Conservation (phyloP, 805 yeast species). For the Saturnispora gosingensis region DNA sequence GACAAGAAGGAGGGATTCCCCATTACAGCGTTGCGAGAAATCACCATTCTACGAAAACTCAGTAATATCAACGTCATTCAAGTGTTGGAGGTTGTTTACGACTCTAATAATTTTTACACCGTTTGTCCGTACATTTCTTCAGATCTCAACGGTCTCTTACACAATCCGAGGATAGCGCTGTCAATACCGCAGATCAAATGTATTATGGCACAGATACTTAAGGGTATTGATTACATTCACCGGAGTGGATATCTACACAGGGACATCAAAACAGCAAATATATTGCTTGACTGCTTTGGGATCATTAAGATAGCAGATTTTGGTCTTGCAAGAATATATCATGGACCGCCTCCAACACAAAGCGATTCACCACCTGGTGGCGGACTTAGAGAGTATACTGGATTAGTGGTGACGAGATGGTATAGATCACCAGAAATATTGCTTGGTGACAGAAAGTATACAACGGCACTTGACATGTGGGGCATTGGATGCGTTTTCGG, state of each 20-base stretch:
- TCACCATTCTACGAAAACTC: conserved; percentile 65
- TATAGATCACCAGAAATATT: conserved; percentile 92
- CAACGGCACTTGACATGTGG: conserved; percentile 97
- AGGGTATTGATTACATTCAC: conserved; percentile 80
- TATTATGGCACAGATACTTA: conserved; percentile 65
- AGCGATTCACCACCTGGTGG: conserved; percentile 38
- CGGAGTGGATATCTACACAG: conserved; percentile 56
- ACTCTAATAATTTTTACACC: conserved; percentile 54
- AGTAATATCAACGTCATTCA: conserved; percentile 65
- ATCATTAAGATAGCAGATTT: conserved; percentile 87
- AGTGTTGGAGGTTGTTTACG: conserved; percentile 69
- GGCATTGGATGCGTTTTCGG: conserved; percentile 95
- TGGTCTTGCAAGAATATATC: conserved; percentile 69
- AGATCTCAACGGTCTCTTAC: conserved; percentile 83
- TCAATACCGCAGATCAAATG: conserved; percentile 69
- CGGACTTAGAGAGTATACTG: conserved; percentile 44
- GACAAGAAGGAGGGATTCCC: conserved; percentile 80
- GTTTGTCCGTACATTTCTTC: conserved; percentile 89
- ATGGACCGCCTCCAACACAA: conserved; percentile 28
- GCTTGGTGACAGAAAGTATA: conserved; percentile 75
- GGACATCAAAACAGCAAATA: conserved; percentile 95
- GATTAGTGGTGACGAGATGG: conserved; percentile 90
- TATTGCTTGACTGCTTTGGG: conserved; percentile 69
- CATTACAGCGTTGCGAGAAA: conserved; percentile 89
- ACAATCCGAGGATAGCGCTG: conserved; percentile 60